phyloP scores from a whole-genome alignment of 495 filamentous ascomycete genomes.

The Aspergillus baeticus region DNA sequence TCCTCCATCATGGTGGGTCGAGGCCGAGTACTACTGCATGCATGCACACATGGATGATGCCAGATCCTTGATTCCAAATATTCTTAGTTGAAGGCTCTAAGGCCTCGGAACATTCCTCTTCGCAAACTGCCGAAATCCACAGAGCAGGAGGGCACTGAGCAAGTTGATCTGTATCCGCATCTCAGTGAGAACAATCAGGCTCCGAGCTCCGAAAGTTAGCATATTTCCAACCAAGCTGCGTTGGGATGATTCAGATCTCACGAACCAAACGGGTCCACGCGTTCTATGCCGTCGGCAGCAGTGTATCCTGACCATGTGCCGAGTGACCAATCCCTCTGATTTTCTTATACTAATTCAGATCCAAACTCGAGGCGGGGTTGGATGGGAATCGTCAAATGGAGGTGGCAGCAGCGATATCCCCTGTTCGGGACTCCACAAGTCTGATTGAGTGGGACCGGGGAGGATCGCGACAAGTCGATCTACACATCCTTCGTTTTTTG shows the following conservation, averaged over 20 bases:
- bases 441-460: too few relatives aligned
- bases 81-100: neutral
- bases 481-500: too few relatives aligned
- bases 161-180: neutral
- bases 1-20: neutral
- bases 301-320: too few relatives aligned
- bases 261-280: neutral
- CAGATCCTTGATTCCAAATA: conserved; percentile 8
- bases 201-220: neutral
- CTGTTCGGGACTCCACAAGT: too few relatives aligned
- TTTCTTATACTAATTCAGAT: too few relatives aligned
- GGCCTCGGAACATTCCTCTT: neutral
- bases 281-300: neutral
- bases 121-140: neutral
- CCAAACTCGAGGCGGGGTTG: too few relatives aligned
- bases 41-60: conserved; percentile 1
- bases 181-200: neutral
- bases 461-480: too few relatives aligned
- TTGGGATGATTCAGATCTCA: neutral
- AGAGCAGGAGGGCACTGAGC: neutral
- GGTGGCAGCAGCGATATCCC: too few relatives aligned
- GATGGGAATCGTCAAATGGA: too few relatives aligned
- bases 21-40: neutral
- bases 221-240: neutral
- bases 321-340: too few relatives aligned